Evolutionary conservation across 2,329 filamentous ascomycete genomes (phyloP), one percentile per base, ranked within the genome.

Genomic region (Colletotrichum tofieldiae): DNA sequence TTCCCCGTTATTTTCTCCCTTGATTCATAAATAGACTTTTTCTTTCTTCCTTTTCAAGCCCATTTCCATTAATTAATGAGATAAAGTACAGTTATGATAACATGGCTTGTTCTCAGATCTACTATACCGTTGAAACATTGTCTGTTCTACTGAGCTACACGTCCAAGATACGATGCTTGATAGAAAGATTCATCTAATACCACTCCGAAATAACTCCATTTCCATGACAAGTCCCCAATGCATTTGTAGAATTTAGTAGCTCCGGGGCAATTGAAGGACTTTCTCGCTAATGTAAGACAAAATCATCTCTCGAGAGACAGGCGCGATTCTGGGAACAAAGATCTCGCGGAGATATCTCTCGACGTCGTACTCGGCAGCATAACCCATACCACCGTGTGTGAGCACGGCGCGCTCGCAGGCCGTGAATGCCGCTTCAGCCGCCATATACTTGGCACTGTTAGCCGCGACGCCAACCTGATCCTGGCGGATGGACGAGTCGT

Each of bases 271-370:
- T 4, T 86, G 82, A n/a, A 94, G 80, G 0, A 89, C 92, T 82
- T 89, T 93, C 79, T 94, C 92, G 3, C 88, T 86, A 16, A 94
- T 87, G 78, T 91, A 94, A 75, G 94, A 94, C 84, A 93, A 83
- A 64, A 94, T 93, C 93, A 94, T 94, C 82, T 94, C 93, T 74
- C 90, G 80, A 68, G 88, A 91, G 0, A 93, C 86, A 0, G 90
- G 91, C 12, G 91, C 90, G 64, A 93, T 90, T 12, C 91, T 81
- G 3, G 91, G 90, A 49, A 93, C 88, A 69, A 92, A 84, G 65
- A 89, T 89, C 78, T 92, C 91, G n/a, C 91, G 82, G 70, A 92
- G 84, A 81, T 89, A 92, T 55, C 90, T 83, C 79, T 93, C 90
- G 14, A 92, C 90, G 78, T 92, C 89, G 77, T 91, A 92, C 77